Conservation (phyloP, 192 early-diverging fungal species). For the Gorgonomyces haynaldii region DNA sequence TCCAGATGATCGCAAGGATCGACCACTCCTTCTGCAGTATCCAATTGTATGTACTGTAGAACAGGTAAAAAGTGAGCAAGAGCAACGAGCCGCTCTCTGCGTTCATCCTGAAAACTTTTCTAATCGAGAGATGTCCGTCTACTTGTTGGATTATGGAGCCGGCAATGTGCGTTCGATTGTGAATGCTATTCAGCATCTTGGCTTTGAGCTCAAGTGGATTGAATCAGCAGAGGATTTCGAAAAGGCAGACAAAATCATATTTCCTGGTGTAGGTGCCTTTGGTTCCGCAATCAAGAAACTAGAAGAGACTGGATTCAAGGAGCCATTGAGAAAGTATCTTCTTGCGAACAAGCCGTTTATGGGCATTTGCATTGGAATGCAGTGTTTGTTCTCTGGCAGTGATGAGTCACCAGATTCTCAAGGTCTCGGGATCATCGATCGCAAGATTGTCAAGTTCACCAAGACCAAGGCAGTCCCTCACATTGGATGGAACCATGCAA, state of each 20-base stretch:
- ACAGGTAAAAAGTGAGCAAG: no score
- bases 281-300: constrained; percentile 81
- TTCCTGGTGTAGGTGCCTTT: constrained; percentile 97
- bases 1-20: no score
- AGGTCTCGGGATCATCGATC: constrained; percentile 78
- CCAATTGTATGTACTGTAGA: no score
- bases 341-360: constrained; percentile 81
- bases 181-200: constrained; percentile 87
- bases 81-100: no score
- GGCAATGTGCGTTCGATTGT: constrained; percentile 95
- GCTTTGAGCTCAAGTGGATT: constrained; percentile 71
- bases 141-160: constrained; percentile 96
- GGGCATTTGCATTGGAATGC: constrained; percentile 99
- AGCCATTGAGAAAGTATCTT: constrained; percentile 75
- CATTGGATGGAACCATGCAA: constrained; percentile 91
- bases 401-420: constrained; percentile 71
- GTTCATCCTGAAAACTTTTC: no score
- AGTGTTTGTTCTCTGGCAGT: constrained; percentile 79
- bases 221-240: constrained; percentile 65
- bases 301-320: constrained; percentile 57
- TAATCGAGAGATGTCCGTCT: constrained; percentile 21
- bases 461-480: constrained; percentile 82
- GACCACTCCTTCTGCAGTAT: no score
- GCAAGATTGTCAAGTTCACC: constrained; percentile 56
- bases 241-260: constrained; percentile 95